A percentile compares a stretch with the other conserved stretches of the same genome.
Evolutionary conservation across 768 basidiomycete genomes (phyloP).

Genomic region (Lactifluus subvellereus): DNA sequence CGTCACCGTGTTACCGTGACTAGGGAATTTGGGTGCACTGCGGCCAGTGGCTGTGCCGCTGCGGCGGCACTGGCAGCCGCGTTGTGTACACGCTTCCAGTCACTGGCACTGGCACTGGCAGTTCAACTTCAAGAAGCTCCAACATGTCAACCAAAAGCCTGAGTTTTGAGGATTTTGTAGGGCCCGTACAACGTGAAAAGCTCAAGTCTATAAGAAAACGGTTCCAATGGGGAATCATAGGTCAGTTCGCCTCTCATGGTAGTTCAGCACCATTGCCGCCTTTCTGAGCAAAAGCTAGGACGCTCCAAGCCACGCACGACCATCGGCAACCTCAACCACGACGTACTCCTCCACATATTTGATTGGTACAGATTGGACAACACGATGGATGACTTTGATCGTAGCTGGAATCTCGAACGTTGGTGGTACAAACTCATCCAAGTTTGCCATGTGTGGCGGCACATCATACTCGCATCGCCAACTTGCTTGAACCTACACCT

Average conservation of each 20-base stretch:
- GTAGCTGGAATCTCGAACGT: conserved; percentile 2
- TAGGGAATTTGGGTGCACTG: too few relatives aligned
- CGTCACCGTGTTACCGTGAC: too few relatives aligned
- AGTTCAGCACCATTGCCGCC: neutral
- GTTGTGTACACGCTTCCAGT: too few relatives aligned
- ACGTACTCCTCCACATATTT: conserved; percentile 7
- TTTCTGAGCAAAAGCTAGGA: neutral
- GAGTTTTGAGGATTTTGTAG: too few relatives aligned
- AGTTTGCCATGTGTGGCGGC: neutral
- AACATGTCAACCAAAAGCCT: too few relatives aligned
- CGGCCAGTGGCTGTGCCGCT: too few relatives aligned
- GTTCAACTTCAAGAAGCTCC: too few relatives aligned
- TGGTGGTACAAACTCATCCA: conserved; percentile 15
- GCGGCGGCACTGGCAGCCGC: too few relatives aligned
- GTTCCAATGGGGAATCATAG: neutral
- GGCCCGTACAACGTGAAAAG: too few relatives aligned
- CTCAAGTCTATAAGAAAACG: neutral
- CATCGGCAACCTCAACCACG: neutral
- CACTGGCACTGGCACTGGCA: too few relatives aligned
- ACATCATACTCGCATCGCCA: neutral
- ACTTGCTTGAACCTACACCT: conserved; percentile 3
- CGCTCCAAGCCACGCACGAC: neutral
- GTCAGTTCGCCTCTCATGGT: neutral
- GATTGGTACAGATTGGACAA: neutral
- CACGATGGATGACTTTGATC: neutral